Conservation (phyloP, 352 stramenopile species). For the Globisporangium solare region DNA sequence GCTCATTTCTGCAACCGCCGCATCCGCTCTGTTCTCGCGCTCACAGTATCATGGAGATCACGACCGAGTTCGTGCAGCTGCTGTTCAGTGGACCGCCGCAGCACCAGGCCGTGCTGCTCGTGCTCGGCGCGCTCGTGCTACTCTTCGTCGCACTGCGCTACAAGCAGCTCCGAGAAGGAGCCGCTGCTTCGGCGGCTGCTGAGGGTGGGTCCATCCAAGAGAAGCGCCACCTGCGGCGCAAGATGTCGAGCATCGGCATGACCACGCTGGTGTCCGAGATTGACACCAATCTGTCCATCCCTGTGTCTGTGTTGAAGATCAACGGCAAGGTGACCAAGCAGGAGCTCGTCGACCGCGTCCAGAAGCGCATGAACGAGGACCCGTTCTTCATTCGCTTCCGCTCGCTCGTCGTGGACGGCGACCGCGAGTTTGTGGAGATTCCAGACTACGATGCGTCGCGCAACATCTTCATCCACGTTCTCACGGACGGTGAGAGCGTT, state of each 20-base stretch:
- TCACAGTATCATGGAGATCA: neutral
- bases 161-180: conserved; percentile 1
- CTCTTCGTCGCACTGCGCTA: conserved; percentile 12
- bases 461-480: conserved; percentile 55
- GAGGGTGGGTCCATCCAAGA: conserved; percentile 3
- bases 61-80: conserved; percentile 8
- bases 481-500: conserved; percentile 45
- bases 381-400: conserved; percentile 70
- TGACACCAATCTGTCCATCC: conserved; percentile 73
- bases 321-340: conserved; percentile 37
- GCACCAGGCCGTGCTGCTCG: conserved; percentile 16
- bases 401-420: conserved; percentile 42
- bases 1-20: too few relatives aligned
- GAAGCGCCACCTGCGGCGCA: conserved; percentile 33
- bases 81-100: conserved; percentile 12
- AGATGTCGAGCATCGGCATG: conserved; percentile 68
- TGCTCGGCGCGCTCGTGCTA: conserved; percentile 15
- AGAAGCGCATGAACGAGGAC: conserved; percentile 44
- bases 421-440: conserved; percentile 56
- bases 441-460: conserved; percentile 42
- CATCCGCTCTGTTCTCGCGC: neutral
- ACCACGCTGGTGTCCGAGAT: conserved; percentile 71
- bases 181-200: conserved; percentile 15
- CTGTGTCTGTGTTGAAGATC: conserved; percentile 58
- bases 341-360: conserved; percentile 45